Evolutionary conservation across 176 grass and related monocot genomes (phyloP).

Genomic region (Rhynchospora breviuscula): DNA sequence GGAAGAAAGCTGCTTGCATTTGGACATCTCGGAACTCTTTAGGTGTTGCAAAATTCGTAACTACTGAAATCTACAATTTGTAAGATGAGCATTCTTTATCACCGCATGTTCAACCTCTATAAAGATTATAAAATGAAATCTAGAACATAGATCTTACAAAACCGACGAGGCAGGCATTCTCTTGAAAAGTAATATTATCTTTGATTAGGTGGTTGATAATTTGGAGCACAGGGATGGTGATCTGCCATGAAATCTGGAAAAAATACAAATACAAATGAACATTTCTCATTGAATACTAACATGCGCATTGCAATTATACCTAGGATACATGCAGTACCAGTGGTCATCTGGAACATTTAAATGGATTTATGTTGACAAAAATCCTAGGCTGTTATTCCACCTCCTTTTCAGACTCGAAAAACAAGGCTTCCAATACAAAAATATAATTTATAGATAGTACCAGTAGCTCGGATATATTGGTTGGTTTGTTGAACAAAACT

Average conservation of each 20-base stretch:
- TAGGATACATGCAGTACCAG: conserved; percentile 9
- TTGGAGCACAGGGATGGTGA: conserved; percentile 71
- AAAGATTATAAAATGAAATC: conserved; percentile 16
- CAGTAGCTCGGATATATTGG: not conserved
- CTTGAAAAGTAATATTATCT: conserved; percentile 67
- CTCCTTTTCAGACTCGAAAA: not conserved
- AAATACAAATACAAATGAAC: not conserved
- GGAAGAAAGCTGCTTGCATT: conserved; percentile 89
- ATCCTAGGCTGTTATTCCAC: not conserved
- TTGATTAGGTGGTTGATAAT: conserved; percentile 91
- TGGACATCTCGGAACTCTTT: conserved; percentile 68
- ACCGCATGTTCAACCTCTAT: conserved; percentile 15
- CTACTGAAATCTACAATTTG: conserved; percentile 66
- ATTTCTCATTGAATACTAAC: not conserved
- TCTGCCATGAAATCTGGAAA: conserved; percentile 39
- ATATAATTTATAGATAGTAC: not conserved
- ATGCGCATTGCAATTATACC: conserved; percentile 17
- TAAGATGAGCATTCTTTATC: not conserved
- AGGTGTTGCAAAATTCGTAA: conserved; percentile 77
- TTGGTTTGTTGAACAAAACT: not conserved
- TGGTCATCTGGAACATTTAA: not conserved
- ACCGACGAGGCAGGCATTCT: conserved; percentile 99
- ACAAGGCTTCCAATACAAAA: not conserved
- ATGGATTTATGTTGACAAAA: conserved; percentile 6
- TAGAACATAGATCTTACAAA: conserved; percentile 52